phyloP scores from a whole-genome alignment of 257 asterid species.

The Scutellaria minor region DNA sequence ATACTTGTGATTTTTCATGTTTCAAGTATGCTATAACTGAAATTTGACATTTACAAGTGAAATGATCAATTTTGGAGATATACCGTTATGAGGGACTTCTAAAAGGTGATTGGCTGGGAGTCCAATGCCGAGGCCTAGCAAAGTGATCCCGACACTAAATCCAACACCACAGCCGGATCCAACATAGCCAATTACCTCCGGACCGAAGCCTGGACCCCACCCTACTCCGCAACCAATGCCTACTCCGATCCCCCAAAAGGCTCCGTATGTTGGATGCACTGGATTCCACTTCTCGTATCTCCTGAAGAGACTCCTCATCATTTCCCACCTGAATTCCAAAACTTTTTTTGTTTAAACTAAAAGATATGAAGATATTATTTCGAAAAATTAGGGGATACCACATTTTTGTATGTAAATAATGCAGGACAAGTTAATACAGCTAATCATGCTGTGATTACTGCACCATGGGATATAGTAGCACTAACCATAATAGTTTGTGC shows the following conservation, averaged over 20 bases:
- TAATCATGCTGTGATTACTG: not conserved
- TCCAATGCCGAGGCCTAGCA: slow-evolving; percentile 88
- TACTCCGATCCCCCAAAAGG: slow-evolving; percentile 95
- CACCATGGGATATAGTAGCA: not conserved
- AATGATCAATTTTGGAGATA: slow-evolving; percentile 5
- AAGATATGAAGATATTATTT: not conserved
- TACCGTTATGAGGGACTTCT: slow-evolving; percentile 65
- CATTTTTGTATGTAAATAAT: not conserved
- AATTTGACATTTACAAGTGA: not conserved
- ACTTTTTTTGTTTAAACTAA: not conserved
- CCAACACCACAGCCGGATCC: slow-evolving; percentile 98
- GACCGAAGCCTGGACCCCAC: slow-evolving; percentile 99
- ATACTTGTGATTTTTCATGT: too few relatives aligned
- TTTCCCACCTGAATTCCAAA: slow-evolving; percentile 50
- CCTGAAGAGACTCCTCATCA: slow-evolving; percentile 75
- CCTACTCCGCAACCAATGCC: slow-evolving; percentile 98
- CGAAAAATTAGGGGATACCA: not conserved
- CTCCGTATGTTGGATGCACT: slow-evolving; percentile 88
- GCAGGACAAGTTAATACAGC: not conserved
- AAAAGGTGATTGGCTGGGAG: slow-evolving; percentile 71
- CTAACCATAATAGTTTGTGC: not conserved
- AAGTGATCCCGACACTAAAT: slow-evolving; percentile 81
- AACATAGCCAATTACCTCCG: slow-evolving; percentile 86
- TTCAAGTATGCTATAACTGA: not conserved
- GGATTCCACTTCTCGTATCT: slow-evolving; percentile 93